Evolutionary conservation across 352 stramenopile genomes (phyloP), one percentile per base, ranked within the genome.

Genomic region (Globisporangium parvum): DNA sequence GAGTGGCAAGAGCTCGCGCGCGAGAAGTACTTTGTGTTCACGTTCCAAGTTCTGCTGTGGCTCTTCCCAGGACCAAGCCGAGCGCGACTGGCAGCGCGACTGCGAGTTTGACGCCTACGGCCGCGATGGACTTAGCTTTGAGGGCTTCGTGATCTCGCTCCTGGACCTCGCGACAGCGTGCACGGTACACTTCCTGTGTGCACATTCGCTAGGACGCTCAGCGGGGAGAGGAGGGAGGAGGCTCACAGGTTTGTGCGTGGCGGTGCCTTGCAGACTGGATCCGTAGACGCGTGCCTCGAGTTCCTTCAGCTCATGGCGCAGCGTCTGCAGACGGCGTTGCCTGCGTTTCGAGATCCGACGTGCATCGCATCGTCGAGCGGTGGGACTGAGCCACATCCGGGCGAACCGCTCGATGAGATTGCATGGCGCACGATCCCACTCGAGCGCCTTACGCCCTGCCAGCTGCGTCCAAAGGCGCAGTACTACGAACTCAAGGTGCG

Each of bases 11-110:
- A 81, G 35, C 64, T 87, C 10, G 60, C 69, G 37, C 28, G 57
- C 42, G 53, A 75, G 15, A 77, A 82, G 45, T 87, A 87, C 46
- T 75, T 69, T 28, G 57, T 54, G 31, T 71, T 87, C 46, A 73
- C 66, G 45, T 65, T 70, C 60, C 69, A 70, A 41, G 49, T 73
- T 4, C 45, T 87, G 12, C 57, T 76, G 45, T 87, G 76, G 76
- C 52, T 83, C 1, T 80, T 83, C 51, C 73, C 76, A 0, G 47
- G 63, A 73, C 4, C 59, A 77, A 12, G 62, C 66, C 8, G 60
- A 73, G 26, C 51, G 55, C 0, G 76, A 85, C 48, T 87, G 76
- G 76, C 59, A 69, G 17, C 66, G 66, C 11, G 74, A 87, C 53
- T 74, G 65, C 18, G 71, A 77, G 18, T 80, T 87, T 47, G 71